Evolutionary conservation across 768 basidiomycete species (phyloP).

Genomic region (Pulveroboletus sp.): DNA sequence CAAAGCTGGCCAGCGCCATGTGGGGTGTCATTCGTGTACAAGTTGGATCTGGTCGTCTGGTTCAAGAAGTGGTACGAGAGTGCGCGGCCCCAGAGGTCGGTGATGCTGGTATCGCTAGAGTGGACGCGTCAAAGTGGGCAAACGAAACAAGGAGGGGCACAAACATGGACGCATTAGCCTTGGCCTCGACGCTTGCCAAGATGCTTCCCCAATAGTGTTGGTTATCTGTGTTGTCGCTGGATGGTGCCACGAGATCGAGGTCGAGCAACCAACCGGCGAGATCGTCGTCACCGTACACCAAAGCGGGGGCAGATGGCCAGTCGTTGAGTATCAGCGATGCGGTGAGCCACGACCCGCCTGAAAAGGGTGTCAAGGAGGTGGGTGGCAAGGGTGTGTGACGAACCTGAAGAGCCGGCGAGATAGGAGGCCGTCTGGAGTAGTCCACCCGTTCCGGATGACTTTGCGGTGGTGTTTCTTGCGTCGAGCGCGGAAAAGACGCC

Average conservation of each 20-base stretch:
- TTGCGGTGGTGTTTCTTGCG: slow-evolving; percentile 56
- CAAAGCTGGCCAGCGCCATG: slow-evolving; percentile 77
- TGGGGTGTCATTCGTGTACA: slow-evolving; percentile 54
- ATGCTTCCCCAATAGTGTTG: slow-evolving; percentile 54
- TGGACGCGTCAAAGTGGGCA: not conserved
- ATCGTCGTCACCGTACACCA: slow-evolving; percentile 57
- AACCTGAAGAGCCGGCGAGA: slow-evolving; percentile 65
- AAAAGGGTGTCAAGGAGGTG: not conserved
- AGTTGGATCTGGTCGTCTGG: slow-evolving; percentile 54
- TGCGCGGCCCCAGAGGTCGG: slow-evolving; percentile 62
- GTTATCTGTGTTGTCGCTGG: slow-evolving; percentile 44
- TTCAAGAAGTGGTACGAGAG: slow-evolving; percentile 75
- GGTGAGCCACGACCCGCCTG: slow-evolving; percentile 68
- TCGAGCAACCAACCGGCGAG: slow-evolving; percentile 58
- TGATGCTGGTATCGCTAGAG: slow-evolving; percentile 58
- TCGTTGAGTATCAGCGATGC: slow-evolving; percentile 64
- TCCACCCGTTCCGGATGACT: slow-evolving; percentile 60
- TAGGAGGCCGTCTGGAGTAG: slow-evolving; percentile 72
- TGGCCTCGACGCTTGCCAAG: slow-evolving; percentile 53
- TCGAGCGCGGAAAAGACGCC: slow-evolving; percentile 59
- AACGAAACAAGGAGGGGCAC: slow-evolving; percentile 17
- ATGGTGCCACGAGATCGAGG: slow-evolving; percentile 53
- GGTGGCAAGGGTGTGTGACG: not conserved
- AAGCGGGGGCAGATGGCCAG: slow-evolving; percentile 53
- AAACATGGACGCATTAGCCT: slow-evolving; percentile 53